Evolutionary conservation across 805 yeast genomes (phyloP), one percentile per base, ranked within the genome.

Genomic region (Metschnikowia arizonensis): DNA sequence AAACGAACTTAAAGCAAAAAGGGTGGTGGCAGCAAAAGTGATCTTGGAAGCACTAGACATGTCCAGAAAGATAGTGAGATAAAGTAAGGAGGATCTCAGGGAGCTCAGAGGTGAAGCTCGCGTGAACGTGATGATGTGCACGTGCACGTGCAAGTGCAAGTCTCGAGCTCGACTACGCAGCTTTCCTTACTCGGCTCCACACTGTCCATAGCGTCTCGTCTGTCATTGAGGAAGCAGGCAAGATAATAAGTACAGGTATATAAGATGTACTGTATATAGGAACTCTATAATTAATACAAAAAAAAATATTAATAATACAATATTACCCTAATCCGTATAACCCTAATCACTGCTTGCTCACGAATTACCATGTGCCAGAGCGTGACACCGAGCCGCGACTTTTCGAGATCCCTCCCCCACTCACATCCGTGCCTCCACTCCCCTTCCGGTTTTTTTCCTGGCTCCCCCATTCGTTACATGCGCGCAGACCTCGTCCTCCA

Each of bases 31-130:
- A 0, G 78, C 89, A 33, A 88, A 73, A 3, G 96, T 88, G 25
- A 83, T 64, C 61, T 85, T 88, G 29, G 95, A 81, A 1, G 90
- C 87, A 41, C 84, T 77, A 25, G 95, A 86, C 96, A 88, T 87
- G 46, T 30, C 14, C 17, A 14, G 37, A 15, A 14, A 12, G 12
- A 15, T 23, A 12, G 12, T 12, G 23, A 9, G 18, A 14, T 5
- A 12, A 5, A 9, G 37, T 6, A 10, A 28, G 15, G 3, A 1
- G 31, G 5, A 12, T 5, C 14, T 12, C 12, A 4, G 37, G n/a
- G n/a, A n/a, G n/a, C n/a, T 25, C 9, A 21, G 17, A 17, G 32
- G 23, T 11, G 5, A 11, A 33, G 36, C 17, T 0, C 31, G 32
- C 40, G 23, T 18, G 24, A n/a, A 26, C 40, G 40, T 36, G 40